These are phyloP conservation scores for Wickerhamomyces kurtzmanii DNA, from an alignment of 805 yeast genomes.

Conservation along the genomic window DNA sequence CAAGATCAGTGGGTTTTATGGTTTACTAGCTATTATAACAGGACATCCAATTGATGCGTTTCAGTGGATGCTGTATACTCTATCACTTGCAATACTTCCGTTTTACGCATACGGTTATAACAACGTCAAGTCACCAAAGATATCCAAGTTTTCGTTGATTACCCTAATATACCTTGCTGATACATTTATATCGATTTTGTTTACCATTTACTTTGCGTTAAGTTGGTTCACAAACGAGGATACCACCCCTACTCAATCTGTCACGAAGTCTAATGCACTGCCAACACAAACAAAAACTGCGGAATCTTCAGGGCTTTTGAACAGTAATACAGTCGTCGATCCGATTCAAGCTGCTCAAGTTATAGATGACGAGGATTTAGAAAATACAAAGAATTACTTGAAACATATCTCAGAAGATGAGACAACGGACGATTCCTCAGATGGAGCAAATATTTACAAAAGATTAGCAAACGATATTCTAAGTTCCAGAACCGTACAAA, in stretches of 20 bases:
- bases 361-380: conserved; percentile 5
- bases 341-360: neutral
- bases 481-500: too few relatives aligned
- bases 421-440: too few relatives aligned
- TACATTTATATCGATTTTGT: conserved; percentile 54
- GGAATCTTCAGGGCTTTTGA: conserved; percentile 9
- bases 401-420: too few relatives aligned
- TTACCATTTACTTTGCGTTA: conserved; percentile 63
- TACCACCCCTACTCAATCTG: conserved; percentile 7
- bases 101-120: conserved; percentile 52
- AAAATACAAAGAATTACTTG: conserved; percentile 15
- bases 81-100: conserved; percentile 54
- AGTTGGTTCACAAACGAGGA: conserved; percentile 63
- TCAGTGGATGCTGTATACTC: conserved; percentile 73
- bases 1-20: conserved; percentile 85
- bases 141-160: conserved; percentile 53
- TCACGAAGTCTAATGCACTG: neutral
- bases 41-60: conserved; percentile 77
- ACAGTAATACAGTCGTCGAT: neutral
- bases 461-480: conserved; percentile 8
- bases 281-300: conserved; percentile 4
- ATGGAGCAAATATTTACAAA: too few relatives aligned
- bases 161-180: conserved; percentile 58
- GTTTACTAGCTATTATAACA: conserved; percentile 75
- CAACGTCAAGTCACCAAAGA: conserved; percentile 41